Base-by-base conservation (phyloP, 1,284 basidiomycete species). In the Trichosporon sp. region DNA sequence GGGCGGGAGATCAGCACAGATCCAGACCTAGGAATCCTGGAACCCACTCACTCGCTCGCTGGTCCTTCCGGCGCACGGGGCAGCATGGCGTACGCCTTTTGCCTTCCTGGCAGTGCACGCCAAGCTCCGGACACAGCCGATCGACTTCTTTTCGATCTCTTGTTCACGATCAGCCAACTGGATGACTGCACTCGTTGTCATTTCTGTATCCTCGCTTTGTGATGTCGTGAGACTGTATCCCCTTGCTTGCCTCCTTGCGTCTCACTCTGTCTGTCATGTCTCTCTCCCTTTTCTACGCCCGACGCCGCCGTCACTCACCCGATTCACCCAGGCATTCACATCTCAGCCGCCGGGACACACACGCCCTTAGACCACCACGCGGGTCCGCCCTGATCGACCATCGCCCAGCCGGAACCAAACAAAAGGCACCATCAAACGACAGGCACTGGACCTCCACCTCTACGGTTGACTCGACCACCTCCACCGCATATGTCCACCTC, bases 391-490 rank as follows among this genome's bases (percentile, higher is more conserved):
- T 54, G 49, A 54, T 54, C 34, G 34, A 11, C 34, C 4, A 16
- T 3, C 49, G 49, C 14, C 49, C 49, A 9, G 25, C 49, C 49
- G 49, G 49, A 54, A 54, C 49, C 49, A 54, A 54, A 54, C 49
- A 54, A 54, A 16, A 54, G 49, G 49, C 49, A 29, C 10, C 3
- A n/a, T n/a, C n/a, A n/a, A n/a, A n/a, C n/a, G n/a, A n/a, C n/a
- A n/a, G n/a, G n/a, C n/a, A n/a, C n/a, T n/a, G n/a, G n/a, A n/a
- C n/a, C n/a, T n/a, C n/a, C n/a, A 11, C 25, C 27, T 2, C 49
- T 27, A 6, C 60, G n/a, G 61, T 59, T 63, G 61, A 63, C 61
- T 63, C 56, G 59, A 19, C 61, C 21, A 54, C 49, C 49, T 54
- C 49, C 49, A 54, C 49, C 49, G 3, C 10, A 14, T 16, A 54